These are phyloP conservation scores for Physcomitrellopsis africana DNA, from an alignment of 225 moss, liverwort and hornwort genomes.

Conservation along the genomic window DNA sequence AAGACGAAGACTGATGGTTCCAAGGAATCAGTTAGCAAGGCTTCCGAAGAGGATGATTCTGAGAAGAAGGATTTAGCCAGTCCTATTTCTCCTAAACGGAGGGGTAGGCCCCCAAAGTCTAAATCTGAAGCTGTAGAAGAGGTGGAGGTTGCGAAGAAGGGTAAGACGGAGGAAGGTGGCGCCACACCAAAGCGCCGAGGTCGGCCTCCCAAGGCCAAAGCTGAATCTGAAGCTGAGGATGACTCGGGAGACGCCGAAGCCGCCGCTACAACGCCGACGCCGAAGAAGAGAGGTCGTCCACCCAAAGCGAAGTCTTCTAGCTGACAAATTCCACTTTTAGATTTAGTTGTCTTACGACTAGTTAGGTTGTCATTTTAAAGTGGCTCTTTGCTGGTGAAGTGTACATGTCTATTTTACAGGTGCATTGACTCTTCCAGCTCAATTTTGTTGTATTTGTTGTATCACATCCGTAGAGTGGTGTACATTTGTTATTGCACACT, in stretches of 20 bases:
- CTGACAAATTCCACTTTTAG: slow-evolving; percentile 2
- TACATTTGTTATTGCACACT: too few species aligned
- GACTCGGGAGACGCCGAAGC: slow-evolving; percentile 7
- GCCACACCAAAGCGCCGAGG: slow-evolving; percentile 50
- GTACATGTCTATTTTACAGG: slow-evolving; percentile 29
- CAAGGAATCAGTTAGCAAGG: slow-evolving; percentile 50
- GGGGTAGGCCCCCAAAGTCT: slow-evolving; percentile 50
- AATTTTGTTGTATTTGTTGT: slow-evolving; percentile 44
- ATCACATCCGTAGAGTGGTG: not conserved
- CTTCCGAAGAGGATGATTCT: slow-evolving; percentile 28
- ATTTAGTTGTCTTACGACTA: slow-evolving; percentile 22
- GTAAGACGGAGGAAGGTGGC: slow-evolving; percentile 30
- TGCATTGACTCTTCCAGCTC: slow-evolving; percentile 48
- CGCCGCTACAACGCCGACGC: slow-evolving; percentile 27
- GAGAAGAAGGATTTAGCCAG: slow-evolving; percentile 20
- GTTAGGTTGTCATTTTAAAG: slow-evolving; percentile 34
- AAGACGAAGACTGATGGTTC: slow-evolving; percentile 45
- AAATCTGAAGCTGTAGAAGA: slow-evolving; percentile 35
- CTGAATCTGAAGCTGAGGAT: slow-evolving; percentile 32
- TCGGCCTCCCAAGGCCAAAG: slow-evolving; percentile 44
- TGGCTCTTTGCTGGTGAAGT: slow-evolving; percentile 42
- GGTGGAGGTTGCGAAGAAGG: slow-evolving; percentile 30
- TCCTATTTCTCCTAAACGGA: slow-evolving; percentile 45
- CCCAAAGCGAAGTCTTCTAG: slow-evolving; percentile 38
- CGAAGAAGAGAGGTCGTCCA: slow-evolving; percentile 55